Conservation (phyloP, 2,329 filamentous ascomycete genomes). For the Didymella exigua region DNA sequence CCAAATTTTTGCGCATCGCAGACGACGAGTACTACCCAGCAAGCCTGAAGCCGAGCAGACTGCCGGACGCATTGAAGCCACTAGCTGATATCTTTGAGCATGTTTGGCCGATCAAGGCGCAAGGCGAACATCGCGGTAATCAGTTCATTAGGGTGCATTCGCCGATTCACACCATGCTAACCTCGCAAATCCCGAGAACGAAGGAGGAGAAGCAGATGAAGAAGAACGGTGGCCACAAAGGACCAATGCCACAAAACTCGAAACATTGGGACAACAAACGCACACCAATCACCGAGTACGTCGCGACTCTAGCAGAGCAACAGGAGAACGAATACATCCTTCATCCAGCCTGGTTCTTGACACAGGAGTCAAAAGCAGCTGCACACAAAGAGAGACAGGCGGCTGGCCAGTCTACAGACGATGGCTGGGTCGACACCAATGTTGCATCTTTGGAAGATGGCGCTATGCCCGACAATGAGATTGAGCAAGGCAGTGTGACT, state of each 20-base stretch:
- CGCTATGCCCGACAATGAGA: conserved; percentile 68
- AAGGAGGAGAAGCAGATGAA: conserved; percentile 70
- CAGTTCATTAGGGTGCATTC: conserved; percentile 78
- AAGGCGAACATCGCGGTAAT: conserved; percentile 74
- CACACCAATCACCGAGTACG: conserved; percentile 80
- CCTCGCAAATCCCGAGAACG: conserved; percentile 70
- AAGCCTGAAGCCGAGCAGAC: conserved; percentile 48
- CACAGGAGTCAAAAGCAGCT: conserved; percentile 61
- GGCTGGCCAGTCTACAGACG: conserved; percentile 54
- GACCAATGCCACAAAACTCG: conserved; percentile 65
- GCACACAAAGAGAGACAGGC: conserved; percentile 60
- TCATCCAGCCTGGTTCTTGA: conserved; percentile 75
- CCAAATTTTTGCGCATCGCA: conserved; percentile 44
- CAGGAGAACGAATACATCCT: conserved; percentile 81
- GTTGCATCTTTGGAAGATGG: conserved; percentile 72
- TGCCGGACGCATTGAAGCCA: conserved; percentile 58
- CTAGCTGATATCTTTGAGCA: conserved; percentile 84
- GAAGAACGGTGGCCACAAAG: conserved; percentile 45
- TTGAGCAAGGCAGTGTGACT: conserved; percentile 82
- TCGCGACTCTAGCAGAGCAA: conserved; percentile 75
- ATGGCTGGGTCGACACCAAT: conserved; percentile 83
- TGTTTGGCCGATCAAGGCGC: conserved; percentile 86
- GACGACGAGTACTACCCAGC: conserved; percentile 58
- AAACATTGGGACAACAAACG: conserved; percentile 74
- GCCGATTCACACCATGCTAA: conserved; percentile 82